These are phyloP conservation scores for Fusarium algeriense DNA, from an alignment of 2,329 filamentous ascomycete genomes.

Conservation along the genomic window DNA sequence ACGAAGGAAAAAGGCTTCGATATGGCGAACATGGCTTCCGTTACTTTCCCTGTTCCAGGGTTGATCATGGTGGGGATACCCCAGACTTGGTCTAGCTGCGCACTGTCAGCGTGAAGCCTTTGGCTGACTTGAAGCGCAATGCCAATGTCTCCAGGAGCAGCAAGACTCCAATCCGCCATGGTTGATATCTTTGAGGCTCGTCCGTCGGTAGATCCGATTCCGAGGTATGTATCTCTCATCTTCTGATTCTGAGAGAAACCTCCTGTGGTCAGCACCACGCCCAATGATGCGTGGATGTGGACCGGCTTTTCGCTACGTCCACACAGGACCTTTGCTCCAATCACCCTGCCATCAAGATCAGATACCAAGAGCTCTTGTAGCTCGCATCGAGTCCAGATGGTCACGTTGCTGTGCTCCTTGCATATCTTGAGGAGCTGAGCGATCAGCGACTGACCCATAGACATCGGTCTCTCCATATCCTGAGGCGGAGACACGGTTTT, in stretches of 20 bases:
- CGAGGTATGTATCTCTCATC: not conserved
- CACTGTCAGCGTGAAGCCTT: not conserved
- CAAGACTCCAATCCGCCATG: not conserved
- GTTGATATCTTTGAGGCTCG: too few species aligned
- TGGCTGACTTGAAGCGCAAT: not conserved
- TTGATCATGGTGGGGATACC: not conserved
- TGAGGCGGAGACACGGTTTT: not conserved
- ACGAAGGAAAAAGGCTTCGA: not conserved
- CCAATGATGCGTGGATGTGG: not conserved
- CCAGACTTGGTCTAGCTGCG: conserved; percentile 1
- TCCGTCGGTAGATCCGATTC: not conserved
- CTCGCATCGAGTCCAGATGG: not conserved
- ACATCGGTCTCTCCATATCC: not conserved
- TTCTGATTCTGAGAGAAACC: not conserved
- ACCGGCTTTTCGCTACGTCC: not conserved
- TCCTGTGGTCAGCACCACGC: not conserved
- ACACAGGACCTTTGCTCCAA: not conserved
- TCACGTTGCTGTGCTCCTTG: not conserved
- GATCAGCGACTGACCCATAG: not conserved
- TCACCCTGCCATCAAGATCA: not conserved
- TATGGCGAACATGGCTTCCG: conserved; percentile 1
- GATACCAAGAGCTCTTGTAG: not conserved
- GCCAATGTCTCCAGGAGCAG: not conserved
- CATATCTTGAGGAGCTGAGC: conserved; percentile 1
- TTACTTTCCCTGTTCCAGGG: not conserved